phyloP scores from a whole-genome alignment of 2,329 filamentous ascomycete genomes.

The Nigrograna mackinnonii region DNA sequence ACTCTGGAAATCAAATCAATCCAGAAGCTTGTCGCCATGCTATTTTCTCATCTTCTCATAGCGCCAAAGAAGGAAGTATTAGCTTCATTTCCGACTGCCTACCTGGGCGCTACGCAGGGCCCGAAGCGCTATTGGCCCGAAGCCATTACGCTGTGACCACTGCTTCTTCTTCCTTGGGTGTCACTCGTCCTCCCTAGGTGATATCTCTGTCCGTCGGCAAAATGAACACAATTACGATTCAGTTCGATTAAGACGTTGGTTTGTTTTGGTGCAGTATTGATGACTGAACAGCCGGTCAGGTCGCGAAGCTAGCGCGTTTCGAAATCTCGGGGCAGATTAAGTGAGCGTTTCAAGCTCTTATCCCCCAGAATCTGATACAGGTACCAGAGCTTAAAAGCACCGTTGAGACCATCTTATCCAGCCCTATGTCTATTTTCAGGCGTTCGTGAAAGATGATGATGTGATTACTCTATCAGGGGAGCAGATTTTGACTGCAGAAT shows the following conservation, averaged over 20 bases:
- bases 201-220: too few relatives aligned
- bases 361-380: conserved; percentile 23
- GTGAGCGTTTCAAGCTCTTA: conserved; percentile 10
- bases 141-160: too few relatives aligned
- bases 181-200: too few relatives aligned
- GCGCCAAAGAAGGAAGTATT: conserved; percentile 21
- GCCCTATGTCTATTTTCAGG: neutral
- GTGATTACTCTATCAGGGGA: conserved; percentile 1
- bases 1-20: too few relatives aligned
- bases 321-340: conserved; percentile 11
- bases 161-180: too few relatives aligned
- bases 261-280: conserved; percentile 12
- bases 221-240: conserved; percentile 2
- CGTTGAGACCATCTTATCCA: neutral
- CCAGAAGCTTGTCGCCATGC: neutral
- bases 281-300: conserved; percentile 1
- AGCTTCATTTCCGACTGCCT: conserved; percentile 21
- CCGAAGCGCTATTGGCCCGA: conserved; percentile 21
- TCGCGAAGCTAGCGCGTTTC: conserved; percentile 14
- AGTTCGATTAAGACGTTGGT: conserved; percentile 2
- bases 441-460: conserved; percentile 1
- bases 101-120: conserved; percentile 17
- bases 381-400: conserved; percentile 12
- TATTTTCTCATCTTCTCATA: conserved; percentile 7
- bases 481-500: conserved; percentile 2